A percentile compares a stretch with the other conserved stretches of the same genome.
Evolutionary conservation across 116 monocot species (phyloP).

Genomic region (Trichopus zeylanicus): DNA sequence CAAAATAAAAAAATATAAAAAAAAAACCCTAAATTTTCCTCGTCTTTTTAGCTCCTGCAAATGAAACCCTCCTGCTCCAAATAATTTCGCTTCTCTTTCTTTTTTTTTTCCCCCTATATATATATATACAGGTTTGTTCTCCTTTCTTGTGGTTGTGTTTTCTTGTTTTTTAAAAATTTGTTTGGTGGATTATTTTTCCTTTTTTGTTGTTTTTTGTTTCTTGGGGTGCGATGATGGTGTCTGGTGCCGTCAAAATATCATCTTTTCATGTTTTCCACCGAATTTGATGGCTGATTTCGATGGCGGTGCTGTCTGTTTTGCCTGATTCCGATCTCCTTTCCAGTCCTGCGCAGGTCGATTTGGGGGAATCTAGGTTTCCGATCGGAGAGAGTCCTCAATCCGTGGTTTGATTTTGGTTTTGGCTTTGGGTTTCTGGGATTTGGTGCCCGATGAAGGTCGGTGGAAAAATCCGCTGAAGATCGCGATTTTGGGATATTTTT

Average conservation of each 20-base stretch:
- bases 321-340: not conserved
- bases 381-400: no score
- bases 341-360: not conserved
- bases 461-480: not conserved
- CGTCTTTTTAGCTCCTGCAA: no score
- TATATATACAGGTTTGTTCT: not conserved
- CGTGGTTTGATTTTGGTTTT: no score
- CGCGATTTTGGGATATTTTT: no score
- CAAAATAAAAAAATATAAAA: not conserved
- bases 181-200: not conserved
- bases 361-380: not conserved
- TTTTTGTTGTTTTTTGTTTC: not conserved
- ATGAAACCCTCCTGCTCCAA: not conserved
- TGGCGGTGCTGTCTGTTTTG: no score
- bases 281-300: not conserved
- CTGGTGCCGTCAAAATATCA: not conserved
- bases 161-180: no score
- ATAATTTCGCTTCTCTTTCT: no score
- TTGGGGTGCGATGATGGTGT: not conserved
- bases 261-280: not conserved
- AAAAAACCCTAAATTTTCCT: no score
- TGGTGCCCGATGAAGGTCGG: not conserved
- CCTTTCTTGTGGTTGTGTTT: not conserved
- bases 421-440: not conserved
- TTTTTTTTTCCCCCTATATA: no score